These are phyloP conservation scores for Cucumis variabilis DNA, from an alignment of 331 rosid species.

Conservation along the genomic window DNA sequence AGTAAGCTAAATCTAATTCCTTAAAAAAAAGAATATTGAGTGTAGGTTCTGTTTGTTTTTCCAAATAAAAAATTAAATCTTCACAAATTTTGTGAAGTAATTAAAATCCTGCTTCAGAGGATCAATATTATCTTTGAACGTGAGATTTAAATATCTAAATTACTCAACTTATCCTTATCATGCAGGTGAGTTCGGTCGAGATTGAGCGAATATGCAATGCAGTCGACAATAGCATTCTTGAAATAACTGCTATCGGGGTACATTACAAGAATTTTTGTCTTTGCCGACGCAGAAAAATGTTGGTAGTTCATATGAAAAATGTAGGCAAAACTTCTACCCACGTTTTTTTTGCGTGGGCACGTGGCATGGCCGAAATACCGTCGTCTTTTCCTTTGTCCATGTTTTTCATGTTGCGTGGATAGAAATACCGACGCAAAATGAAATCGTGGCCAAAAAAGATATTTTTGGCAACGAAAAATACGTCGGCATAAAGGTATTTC, in stretches of 20 bases:
- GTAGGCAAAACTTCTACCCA: too few relatives aligned
- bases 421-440: too few relatives aligned
- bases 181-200: slow-evolving; percentile 96
- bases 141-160: not conserved
- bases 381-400: too few relatives aligned
- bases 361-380: too few relatives aligned
- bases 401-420: too few relatives aligned
- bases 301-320: too few relatives aligned
- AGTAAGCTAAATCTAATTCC: not conserved
- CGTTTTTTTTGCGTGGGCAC: too few relatives aligned
- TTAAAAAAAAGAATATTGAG: slow-evolving; percentile 12
- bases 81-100: not conserved
- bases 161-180: slow-evolving; percentile 24
- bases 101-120: not conserved
- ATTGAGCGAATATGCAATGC: slow-evolving; percentile 92
- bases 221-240: slow-evolving; percentile 63
- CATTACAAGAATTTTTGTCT: too few relatives aligned
- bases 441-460: too few relatives aligned
- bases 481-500: too few relatives aligned
- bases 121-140: not conserved
- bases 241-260: slow-evolving; percentile 93
- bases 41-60: not conserved
- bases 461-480: too few relatives aligned
- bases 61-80: not conserved
- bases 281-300: too few relatives aligned